Percentiles rank a stretch among this genome's conserved stretches.
phyloP scores from a whole-genome alignment of 2,329 filamentous ascomycete genomes.

The Botrytis porri region DNA sequence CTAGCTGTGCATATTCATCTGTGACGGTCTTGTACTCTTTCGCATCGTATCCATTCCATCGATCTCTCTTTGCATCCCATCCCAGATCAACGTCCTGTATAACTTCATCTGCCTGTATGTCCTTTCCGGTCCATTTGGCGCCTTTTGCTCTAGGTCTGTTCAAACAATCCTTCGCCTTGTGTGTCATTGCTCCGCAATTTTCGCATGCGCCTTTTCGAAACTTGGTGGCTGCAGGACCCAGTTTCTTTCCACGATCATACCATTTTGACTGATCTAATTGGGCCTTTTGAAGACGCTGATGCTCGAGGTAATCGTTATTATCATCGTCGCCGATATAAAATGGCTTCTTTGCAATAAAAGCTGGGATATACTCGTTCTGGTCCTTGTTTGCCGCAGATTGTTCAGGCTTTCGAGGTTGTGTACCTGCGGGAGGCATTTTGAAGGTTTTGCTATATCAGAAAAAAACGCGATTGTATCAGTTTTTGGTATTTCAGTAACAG shows the following conservation, averaged over 20 bases:
- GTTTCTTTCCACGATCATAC: conserved; percentile 87
- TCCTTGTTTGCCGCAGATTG: conserved; percentile 63
- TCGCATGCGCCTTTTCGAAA: conserved; percentile 98
- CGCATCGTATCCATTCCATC: conserved; percentile 97
- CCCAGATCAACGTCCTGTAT: conserved; percentile 82
- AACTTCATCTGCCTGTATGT: conserved; percentile 90
- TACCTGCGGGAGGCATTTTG: conserved; percentile 43
- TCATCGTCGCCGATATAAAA: conserved; percentile 87
- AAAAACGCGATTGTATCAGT: not conserved
- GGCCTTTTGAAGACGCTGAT: conserved; percentile 78
- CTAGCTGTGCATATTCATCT: conserved; percentile 83
- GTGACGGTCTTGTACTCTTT: conserved; percentile 84
- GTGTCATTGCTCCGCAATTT: conserved; percentile 96
- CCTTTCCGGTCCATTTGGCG: conserved; percentile 85
- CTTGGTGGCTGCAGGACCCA: conserved; percentile 86
- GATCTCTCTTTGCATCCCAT: conserved; percentile 96
- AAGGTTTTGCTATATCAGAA: not conserved
- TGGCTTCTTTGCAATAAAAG: conserved; percentile 96
- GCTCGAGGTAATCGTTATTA: conserved; percentile 86
- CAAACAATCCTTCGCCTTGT: conserved; percentile 92
- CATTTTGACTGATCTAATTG: conserved; percentile 70
- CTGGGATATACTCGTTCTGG: conserved; percentile 97
- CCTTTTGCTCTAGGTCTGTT: conserved; percentile 84
- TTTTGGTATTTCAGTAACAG: not conserved
- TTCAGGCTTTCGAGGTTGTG: conserved; percentile 37